A percentile compares a stretch with the other conserved stretches of the same genome.
Conservation (phyloP, 345 rosid species). For the Balakata baccata region DNA sequence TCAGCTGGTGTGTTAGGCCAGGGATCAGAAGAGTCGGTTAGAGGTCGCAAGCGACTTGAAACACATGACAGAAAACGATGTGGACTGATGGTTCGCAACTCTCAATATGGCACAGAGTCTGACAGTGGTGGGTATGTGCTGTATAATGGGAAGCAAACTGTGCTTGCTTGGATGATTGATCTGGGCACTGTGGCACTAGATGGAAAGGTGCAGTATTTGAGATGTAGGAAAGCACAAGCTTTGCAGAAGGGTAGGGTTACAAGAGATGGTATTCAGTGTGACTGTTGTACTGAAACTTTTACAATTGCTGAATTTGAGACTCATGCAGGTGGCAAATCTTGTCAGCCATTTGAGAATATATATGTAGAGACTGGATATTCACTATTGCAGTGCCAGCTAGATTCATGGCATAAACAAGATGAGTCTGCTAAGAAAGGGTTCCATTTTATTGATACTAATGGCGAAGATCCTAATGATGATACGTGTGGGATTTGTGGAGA, state of each 20-base stretch:
- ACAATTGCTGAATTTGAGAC: constrained; percentile 52
- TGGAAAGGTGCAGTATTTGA: constrained; percentile 57
- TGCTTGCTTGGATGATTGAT: constrained; percentile 86
- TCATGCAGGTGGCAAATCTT: constrained; percentile 57
- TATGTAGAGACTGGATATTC: constrained; percentile 62
- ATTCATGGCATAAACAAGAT: constrained; percentile 71
- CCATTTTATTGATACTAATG: constrained; percentile 59
- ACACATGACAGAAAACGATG: constrained; percentile 54
- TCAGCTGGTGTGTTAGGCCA: constrained; percentile 22
- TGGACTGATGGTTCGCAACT: constrained; percentile 62
- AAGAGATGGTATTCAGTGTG: constrained; percentile 68
- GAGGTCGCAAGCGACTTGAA: constrained; percentile 46
- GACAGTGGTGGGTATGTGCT: constrained; percentile 46
- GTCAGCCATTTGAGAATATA: constrained; percentile 54
- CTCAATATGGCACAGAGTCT: constrained; percentile 47
- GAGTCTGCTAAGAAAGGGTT: constrained; percentile 48
- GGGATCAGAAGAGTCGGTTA: constrained; percentile 22
- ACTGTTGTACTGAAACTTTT: constrained; percentile 62
- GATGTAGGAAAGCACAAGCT: constrained; percentile 35
- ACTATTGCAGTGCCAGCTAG: constrained; percentile 64
- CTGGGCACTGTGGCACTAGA: constrained; percentile 48
- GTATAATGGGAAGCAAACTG: constrained; percentile 71
- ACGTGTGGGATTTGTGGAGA: constrained; percentile 97
- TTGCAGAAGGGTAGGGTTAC: constrained; percentile 48
- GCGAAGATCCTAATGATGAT: constrained; percentile 88